Evolutionary conservation across 176 grass and related monocot species (phyloP).

Genomic region (Miscanthus lutarioriparius): DNA sequence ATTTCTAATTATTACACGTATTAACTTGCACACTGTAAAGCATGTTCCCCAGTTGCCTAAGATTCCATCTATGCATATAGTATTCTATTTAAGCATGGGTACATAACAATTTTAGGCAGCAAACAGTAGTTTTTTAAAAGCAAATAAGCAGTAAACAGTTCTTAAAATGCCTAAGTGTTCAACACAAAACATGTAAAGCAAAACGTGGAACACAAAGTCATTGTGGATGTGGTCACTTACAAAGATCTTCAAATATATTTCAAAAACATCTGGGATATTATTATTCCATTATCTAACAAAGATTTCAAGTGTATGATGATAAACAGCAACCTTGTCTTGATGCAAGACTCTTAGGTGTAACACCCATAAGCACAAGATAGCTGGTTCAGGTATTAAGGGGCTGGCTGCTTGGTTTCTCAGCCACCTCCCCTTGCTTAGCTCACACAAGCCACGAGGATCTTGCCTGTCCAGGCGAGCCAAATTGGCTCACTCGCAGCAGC

Average conservation of each 20-base stretch:
- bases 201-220: not conserved
- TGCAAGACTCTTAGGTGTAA: not conserved
- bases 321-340: not conserved
- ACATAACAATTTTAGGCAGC: not conserved
- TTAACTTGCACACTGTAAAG: not conserved
- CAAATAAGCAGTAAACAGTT: not conserved
- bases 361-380: not conserved
- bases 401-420: not conserved
- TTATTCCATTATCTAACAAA: constrained; percentile 1
- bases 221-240: not conserved
- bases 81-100: not conserved
- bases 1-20: not conserved
- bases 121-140: not conserved
- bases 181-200: not conserved
- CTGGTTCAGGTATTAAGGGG: not conserved
- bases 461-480: not conserved
- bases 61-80: not conserved
- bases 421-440: not conserved
- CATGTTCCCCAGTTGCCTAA: not conserved
- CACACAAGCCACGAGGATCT: not conserved
- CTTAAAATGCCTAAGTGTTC: not conserved
- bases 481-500: not conserved
- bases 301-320: not conserved
- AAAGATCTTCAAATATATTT: constrained; percentile 20
- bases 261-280: not conserved